A percentile compares a stretch with the other conserved stretches of the same genome.
phyloP scores from a whole-genome alignment of 2,329 filamentous ascomycete species.

The Rutstroemia sp. region DNA sequence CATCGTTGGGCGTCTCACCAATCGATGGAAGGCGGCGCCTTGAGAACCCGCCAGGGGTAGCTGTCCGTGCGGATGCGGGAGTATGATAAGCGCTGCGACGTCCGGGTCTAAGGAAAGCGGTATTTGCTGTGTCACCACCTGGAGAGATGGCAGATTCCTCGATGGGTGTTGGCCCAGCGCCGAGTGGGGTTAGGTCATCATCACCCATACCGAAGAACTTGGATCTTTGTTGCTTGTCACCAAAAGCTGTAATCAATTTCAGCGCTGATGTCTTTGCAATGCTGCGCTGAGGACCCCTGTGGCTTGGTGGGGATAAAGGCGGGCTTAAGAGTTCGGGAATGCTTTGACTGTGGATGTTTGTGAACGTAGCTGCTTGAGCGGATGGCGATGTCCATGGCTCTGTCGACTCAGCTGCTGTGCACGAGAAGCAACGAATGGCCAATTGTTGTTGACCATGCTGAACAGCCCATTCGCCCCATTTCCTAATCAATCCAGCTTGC shows the following conservation, averaged over 20 bases:
- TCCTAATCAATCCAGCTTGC: conserved; percentile 77
- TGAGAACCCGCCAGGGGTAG: conserved; percentile 51
- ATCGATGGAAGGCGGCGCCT: conserved; percentile 70
- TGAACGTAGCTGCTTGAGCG: conserved; percentile 54
- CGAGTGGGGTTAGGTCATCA: conserved; percentile 64
- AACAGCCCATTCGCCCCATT: conserved; percentile 92
- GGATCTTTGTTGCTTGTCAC: conserved; percentile 51
- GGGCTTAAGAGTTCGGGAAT: conserved; percentile 60
- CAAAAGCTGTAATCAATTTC: conserved; percentile 89
- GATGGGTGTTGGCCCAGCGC: conserved; percentile 80
- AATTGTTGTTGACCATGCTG: conserved; percentile 81
- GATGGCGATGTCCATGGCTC: conserved; percentile 86
- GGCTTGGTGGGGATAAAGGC: conserved; percentile 64
- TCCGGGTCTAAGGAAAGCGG: conserved; percentile 60
- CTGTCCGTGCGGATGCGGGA: conserved; percentile 58
- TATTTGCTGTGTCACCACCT: conserved; percentile 53
- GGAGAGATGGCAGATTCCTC: conserved; percentile 72
- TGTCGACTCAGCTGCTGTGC: conserved; percentile 75
- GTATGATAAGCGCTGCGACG: conserved; percentile 64
- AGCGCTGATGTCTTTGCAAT: conserved; percentile 76
- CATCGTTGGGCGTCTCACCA: conserved; percentile 56
- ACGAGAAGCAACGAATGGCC: conserved; percentile 88
- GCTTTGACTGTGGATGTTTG: conserved; percentile 48
- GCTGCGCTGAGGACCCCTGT: conserved; percentile 51
- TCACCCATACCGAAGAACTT: conserved; percentile 54